Conservation (phyloP, 768 basidiomycete genomes). For the Phaeotremella skinneri region DNA sequence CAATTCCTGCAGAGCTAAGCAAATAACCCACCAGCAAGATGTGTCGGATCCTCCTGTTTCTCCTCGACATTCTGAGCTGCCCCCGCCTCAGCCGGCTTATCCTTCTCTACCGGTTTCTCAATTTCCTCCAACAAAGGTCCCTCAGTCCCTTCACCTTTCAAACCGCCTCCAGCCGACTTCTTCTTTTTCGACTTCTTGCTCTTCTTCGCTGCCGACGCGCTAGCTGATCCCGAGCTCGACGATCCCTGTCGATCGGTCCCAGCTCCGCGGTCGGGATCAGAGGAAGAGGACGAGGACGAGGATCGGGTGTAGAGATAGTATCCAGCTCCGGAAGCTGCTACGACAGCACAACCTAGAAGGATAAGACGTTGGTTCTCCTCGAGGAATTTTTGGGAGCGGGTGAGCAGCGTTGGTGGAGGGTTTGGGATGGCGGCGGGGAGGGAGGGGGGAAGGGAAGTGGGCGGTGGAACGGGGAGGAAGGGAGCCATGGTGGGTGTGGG, state of each 20-base stretch:
- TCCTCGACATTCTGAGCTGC: slow-evolving; percentile 10
- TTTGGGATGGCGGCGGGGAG: not conserved
- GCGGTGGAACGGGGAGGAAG: slow-evolving; percentile 1
- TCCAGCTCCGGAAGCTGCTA: slow-evolving; percentile 70
- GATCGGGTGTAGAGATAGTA: slow-evolving; percentile 59
- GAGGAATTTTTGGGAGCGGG: slow-evolving; percentile 40
- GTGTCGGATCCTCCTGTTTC: slow-evolving; percentile 20
- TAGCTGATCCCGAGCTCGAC: slow-evolving; percentile 40
- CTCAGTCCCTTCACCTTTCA: slow-evolving; percentile 51
- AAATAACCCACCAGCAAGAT: slow-evolving; percentile 35
- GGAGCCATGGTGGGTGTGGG: too few species aligned
- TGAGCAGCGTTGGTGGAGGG: slow-evolving; percentile 25
- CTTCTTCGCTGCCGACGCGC: slow-evolving; percentile 54
- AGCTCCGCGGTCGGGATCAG: not conserved
- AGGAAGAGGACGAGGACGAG: slow-evolving; percentile 8
- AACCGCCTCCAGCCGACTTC: slow-evolving; percentile 49
- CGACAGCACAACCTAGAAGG: slow-evolving; percentile 65
- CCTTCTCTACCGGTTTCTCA: slow-evolving; percentile 12
- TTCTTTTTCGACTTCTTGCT: slow-evolving; percentile 63
- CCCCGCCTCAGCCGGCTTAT: slow-evolving; percentile 4
- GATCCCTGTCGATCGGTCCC: slow-evolving; percentile 17
- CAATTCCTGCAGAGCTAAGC: not conserved
- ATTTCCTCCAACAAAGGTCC: slow-evolving; percentile 78
- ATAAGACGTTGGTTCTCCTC: slow-evolving; percentile 73
- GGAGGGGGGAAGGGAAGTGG: slow-evolving; percentile 1